Percentiles rank a stretch among this genome's conserved stretches.
Conservation (phyloP, 2,329 filamentous ascomycete species). For the Epichloe aotearoae region DNA sequence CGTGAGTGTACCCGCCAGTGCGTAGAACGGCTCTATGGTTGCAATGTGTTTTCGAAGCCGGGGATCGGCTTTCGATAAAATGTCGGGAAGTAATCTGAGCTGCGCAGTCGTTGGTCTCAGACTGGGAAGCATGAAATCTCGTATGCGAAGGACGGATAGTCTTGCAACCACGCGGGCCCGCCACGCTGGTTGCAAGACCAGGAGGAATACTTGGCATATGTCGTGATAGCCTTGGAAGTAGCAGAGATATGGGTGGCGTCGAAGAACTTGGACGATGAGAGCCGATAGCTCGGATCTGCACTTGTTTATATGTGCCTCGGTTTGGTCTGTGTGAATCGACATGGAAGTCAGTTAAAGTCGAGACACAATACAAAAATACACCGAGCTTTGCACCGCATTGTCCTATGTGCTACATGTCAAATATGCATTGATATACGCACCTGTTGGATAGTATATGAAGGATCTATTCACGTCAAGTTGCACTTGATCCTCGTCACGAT, state of each 20-base stretch:
- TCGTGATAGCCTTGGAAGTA: conserved; percentile 99
- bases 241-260: conserved; percentile 68
- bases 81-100: conserved; percentile 73
- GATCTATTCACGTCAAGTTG: conserved; percentile 84
- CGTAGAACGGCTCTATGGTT: conserved; percentile 75
- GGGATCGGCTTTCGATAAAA: conserved; percentile 61
- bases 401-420: not conserved
- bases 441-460: conserved; percentile 90
- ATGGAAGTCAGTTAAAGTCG: not conserved
- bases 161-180: conserved; percentile 56
- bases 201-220: conserved; percentile 87
- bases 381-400: not conserved
- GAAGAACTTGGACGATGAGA: conserved; percentile 69
- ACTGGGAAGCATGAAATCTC: conserved; percentile 94
- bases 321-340: conserved; percentile 40
- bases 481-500: conserved; percentile 84
- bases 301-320: conserved; percentile 51
- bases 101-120: conserved; percentile 71
- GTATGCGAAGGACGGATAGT: conserved; percentile 80
- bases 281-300: conserved; percentile 67
- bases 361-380: not conserved
- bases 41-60: conserved; percentile 63
- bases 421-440: conserved; percentile 29
- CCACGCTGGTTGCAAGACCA: conserved; percentile 57
- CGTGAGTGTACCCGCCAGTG: conserved; percentile 82